Evolutionary conservation across 345 rosid genomes (phyloP).

Genomic region (Leavenworthia alabamica): DNA sequence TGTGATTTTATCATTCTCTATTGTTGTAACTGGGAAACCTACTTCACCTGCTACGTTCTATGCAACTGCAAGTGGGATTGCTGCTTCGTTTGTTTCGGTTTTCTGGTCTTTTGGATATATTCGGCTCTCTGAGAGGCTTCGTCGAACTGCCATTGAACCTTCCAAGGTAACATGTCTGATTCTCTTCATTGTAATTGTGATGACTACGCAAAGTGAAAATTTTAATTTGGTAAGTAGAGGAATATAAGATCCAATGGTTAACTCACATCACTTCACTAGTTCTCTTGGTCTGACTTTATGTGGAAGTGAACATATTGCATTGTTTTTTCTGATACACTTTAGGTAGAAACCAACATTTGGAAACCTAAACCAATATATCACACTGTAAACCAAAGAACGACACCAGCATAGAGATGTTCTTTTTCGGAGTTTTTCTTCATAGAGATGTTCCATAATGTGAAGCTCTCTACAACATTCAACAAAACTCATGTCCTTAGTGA

Average conservation of each 20-base stretch:
- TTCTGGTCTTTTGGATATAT: constrained; percentile 97
- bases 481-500: too few species aligned
- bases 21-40: constrained; percentile 72
- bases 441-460: too few species aligned
- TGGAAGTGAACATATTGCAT: not conserved
- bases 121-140: constrained; percentile 78
- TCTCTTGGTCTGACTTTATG: not conserved
- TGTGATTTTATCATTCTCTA: constrained; percentile 78
- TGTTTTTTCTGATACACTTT: too few species aligned
- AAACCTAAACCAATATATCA: too few species aligned
- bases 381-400: too few species aligned
- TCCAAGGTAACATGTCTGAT: constrained; percentile 54
- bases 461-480: too few species aligned
- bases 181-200: not conserved
- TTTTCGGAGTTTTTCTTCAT: too few species aligned
- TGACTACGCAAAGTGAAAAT: not conserved
- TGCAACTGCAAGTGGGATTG: constrained; percentile 84
- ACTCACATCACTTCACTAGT: not conserved
- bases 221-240: not conserved
- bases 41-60: constrained; percentile 79
- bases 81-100: constrained; percentile 78
- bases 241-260: not conserved
- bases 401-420: too few species aligned
- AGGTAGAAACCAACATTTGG: too few species aligned
- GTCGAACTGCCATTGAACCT: constrained; percentile 68